A percentile compares a stretch with the other conserved stretches of the same genome.
phyloP scores from a whole-genome alignment of 345 rosid genomes.

The sweet orange (Citrus sinensis) region DNA sequence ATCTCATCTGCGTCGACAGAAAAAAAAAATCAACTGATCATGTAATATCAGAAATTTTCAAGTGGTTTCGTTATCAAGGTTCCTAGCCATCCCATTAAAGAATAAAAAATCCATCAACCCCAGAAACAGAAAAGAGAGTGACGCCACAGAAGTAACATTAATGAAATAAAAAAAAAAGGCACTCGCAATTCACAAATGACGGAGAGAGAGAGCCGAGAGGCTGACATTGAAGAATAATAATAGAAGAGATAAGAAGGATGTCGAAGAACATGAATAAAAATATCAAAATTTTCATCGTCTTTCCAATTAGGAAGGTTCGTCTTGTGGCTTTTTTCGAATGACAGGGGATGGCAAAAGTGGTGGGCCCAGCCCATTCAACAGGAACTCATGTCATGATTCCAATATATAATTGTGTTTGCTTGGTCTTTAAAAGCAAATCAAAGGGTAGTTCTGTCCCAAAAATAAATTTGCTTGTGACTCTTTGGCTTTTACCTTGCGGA shows the following conservation, averaged over 20 bases:
- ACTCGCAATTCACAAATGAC: neutral
- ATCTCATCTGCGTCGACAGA: neutral
- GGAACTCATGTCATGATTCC: too few relatives aligned
- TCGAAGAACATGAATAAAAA: neutral
- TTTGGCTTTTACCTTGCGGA: neutral
- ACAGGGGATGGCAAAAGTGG: neutral
- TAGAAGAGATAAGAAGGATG: neutral
- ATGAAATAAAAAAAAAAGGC: neutral
- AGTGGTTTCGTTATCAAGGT: neutral
- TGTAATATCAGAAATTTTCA: neutral
- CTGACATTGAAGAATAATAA: neutral
- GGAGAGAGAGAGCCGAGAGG: neutral
- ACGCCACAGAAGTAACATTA: neutral
- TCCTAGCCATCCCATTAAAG: neutral
- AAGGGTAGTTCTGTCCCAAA: slow-evolving; percentile 4
- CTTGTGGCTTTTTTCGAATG: neutral
- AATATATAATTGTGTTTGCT: neutral
- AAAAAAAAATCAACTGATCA: neutral
- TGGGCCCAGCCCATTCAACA: neutral
- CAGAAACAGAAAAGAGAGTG: neutral
- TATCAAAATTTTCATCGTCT: neutral
- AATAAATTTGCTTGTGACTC: neutral
- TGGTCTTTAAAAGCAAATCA: neutral
- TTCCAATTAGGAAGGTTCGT: neutral
- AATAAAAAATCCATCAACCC: neutral